phyloP scores from a whole-genome alignment of 805 yeast genomes.

The Debaryomyces maramus region DNA sequence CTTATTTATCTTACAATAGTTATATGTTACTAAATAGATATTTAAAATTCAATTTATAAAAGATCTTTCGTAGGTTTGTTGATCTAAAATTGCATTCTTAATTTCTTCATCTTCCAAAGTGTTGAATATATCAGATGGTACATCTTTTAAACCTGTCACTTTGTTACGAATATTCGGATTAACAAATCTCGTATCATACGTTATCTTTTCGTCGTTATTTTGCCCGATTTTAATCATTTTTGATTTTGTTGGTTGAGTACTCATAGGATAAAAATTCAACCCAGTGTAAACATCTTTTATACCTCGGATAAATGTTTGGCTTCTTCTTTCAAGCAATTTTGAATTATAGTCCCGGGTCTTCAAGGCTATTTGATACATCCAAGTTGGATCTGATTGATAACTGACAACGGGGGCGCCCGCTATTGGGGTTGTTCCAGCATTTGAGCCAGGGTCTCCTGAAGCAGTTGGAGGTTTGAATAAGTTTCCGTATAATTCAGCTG shows the following conservation, averaged over 20 bases:
- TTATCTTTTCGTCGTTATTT: constrained; percentile 32
- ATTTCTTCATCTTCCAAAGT: constrained; percentile 55
- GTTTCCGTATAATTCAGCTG: constrained; percentile 51
- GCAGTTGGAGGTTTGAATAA: constrained; percentile 33
- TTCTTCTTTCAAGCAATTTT: constrained; percentile 55
- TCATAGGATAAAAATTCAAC: constrained; percentile 66
- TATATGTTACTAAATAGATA: no score
- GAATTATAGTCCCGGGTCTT: constrained; percentile 74
- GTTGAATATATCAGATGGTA: constrained; percentile 59
- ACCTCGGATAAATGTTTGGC: constrained; percentile 57
- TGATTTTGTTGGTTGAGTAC: constrained; percentile 68
- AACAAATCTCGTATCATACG: constrained; percentile 46
- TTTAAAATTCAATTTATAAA: constrained; percentile 1
- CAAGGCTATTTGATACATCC: constrained; percentile 84
- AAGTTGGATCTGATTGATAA: constrained; percentile 61
- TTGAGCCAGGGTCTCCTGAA: constrained; percentile 41
- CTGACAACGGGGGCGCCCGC: constrained; percentile 38
- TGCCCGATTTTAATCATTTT: constrained; percentile 26
- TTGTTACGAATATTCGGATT: constrained; percentile 47
- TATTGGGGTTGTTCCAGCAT: constrained; percentile 25
- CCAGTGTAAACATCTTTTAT: constrained; percentile 83
- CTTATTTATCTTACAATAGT: no score
- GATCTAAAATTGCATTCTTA: constrained; percentile 59
- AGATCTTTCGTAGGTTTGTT: constrained; percentile 50
- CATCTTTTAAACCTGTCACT: constrained; percentile 64